phyloP scores from a whole-genome alignment of 1,284 basidiomycete species.

The Inonotus hispidus region DNA sequence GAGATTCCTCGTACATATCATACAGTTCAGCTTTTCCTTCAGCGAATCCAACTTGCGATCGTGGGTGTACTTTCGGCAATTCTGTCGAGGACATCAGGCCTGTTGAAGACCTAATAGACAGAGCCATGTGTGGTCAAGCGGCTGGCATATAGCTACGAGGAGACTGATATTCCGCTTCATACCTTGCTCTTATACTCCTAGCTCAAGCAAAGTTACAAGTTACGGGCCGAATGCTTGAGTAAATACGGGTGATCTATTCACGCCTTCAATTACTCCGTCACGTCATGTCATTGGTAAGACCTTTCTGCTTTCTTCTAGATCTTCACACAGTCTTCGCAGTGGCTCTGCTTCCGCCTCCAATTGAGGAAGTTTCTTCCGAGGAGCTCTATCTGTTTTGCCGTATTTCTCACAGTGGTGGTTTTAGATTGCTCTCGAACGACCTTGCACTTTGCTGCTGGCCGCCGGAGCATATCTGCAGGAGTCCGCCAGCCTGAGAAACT shows the following conservation, averaged over 20 bases:
- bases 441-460: not conserved
- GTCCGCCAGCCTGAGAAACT: not conserved
- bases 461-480: no score
- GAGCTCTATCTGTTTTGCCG: not conserved
- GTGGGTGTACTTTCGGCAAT: slow-evolving; percentile 20
- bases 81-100: not conserved
- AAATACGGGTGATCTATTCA: not conserved
- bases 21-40: slow-evolving; percentile 26
- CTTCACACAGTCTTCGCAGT: not conserved
- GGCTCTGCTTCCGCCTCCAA: not conserved
- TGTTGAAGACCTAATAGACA: not conserved
- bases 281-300: not conserved
- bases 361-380: not conserved
- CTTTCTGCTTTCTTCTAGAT: not conserved
- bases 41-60: slow-evolving; percentile 26
- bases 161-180: not conserved
- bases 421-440: not conserved
- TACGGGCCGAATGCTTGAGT: not conserved
- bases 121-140: not conserved
- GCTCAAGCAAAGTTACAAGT: not conserved
- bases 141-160: not conserved
- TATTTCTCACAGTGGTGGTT: not conserved
- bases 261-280: not conserved
- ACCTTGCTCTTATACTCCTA: not conserved
- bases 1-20: slow-evolving; percentile 20